Evolutionary conservation across 305 asterid species (phyloP).

Genomic region (Petunia hybrid): DNA sequence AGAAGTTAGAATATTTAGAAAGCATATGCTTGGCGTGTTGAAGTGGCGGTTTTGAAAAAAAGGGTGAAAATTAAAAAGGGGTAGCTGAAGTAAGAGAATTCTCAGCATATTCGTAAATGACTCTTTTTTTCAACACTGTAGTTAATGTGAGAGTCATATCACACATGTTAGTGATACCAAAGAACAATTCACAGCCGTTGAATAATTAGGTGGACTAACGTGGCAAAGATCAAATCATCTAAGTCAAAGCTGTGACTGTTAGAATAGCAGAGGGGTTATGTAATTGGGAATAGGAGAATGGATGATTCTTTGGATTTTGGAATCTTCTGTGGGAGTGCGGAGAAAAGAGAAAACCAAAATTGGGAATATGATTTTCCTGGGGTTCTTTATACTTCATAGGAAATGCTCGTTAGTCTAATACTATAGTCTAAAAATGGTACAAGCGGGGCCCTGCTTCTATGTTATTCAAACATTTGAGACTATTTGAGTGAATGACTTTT

Average conservation of each 20-base stretch:
- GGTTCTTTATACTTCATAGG: not conserved
- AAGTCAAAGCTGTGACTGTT: slow-evolving; percentile 29
- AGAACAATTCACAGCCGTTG: not conserved
- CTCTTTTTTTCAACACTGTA: slow-evolving; percentile 1
- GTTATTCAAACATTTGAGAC: not conserved
- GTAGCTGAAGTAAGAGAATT: slow-evolving; percentile 48
- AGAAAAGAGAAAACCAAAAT: not conserved
- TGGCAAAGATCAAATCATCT: slow-evolving; percentile 15
- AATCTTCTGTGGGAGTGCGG: slow-evolving; percentile 41
- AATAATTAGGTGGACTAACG: not conserved
- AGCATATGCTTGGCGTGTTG: slow-evolving; percentile 93
- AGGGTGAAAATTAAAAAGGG: slow-evolving; percentile 38
- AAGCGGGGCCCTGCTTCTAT: not conserved
- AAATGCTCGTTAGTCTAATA: not conserved
- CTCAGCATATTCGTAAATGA: slow-evolving; percentile 79
- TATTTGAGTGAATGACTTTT: slow-evolving; percentile 3
- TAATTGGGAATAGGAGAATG: slow-evolving; percentile 34
- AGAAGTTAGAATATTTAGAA: slow-evolving; percentile 68
- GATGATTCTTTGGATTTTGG: slow-evolving; percentile 60
- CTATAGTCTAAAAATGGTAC: not conserved
- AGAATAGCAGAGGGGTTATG: slow-evolving; percentile 29
- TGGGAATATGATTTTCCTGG: not conserved
- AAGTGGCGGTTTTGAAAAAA: slow-evolving; percentile 45
- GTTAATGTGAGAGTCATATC: slow-evolving; percentile 12
- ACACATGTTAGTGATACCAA: not conserved